These are phyloP conservation scores for Chondrus crispus DNA, from an alignment of 23 red algal genomes.

Conservation along the genomic window DNA sequence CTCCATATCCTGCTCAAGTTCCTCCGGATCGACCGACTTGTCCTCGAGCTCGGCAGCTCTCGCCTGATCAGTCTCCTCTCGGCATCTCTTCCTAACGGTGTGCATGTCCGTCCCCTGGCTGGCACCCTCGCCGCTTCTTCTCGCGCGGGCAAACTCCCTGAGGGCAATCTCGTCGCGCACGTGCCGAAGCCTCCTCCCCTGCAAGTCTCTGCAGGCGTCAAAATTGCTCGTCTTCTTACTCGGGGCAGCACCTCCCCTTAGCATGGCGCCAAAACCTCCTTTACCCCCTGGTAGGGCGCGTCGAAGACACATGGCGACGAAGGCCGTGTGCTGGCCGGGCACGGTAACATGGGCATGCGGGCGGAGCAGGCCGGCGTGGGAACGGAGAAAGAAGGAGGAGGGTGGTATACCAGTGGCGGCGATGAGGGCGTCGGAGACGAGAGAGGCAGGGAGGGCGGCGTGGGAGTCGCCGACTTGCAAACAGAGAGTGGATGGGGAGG, in stretches of 20 bases:
- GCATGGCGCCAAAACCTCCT: slow-evolving; percentile 62
- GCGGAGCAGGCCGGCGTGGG: background rate
- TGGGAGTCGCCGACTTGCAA: background rate
- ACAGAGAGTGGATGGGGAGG: background rate
- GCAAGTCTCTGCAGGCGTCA: slow-evolving; percentile 56
- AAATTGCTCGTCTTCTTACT: slow-evolving; percentile 68
- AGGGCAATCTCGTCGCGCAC: slow-evolving; percentile 40
- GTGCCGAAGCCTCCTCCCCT: slow-evolving; percentile 42
- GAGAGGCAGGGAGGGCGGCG: background rate
- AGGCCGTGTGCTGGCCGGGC: slow-evolving; percentile 44
- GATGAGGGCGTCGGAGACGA: background rate
- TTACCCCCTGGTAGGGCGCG: slow-evolving; percentile 64
- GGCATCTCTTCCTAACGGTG: background rate
- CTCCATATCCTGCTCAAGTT: background rate
- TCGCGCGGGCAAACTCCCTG: too few relatives aligned
- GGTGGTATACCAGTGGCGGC: background rate
- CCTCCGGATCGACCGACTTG: background rate
- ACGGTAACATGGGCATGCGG: background rate
- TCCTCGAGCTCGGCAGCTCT: background rate
- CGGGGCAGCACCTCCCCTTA: slow-evolving; percentile 34
- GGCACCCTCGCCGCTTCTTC: background rate
- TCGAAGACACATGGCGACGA: slow-evolving; percentile 18
- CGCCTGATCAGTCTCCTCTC: background rate
- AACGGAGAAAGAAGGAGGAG: background rate
- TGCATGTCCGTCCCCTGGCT: background rate